Percentiles rank a stretch among this genome's conserved stretches.
Conservation (phyloP, 169 alveolate genomes). For the Amoebophrya sp. region DNA sequence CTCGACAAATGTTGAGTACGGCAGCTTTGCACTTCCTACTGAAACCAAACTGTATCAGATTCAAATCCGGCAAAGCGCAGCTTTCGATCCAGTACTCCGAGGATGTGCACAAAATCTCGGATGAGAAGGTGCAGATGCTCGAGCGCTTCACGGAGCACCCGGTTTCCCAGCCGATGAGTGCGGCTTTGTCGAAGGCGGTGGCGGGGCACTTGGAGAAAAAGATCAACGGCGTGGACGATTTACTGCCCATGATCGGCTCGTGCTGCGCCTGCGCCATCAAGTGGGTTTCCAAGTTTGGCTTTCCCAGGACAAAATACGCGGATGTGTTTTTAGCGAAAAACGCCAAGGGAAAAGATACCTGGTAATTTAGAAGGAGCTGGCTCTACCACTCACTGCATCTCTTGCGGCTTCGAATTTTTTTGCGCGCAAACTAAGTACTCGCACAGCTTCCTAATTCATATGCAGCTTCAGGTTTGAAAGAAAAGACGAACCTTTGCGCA, state of each 20-base stretch:
- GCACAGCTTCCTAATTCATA: no score
- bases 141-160: background rate
- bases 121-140: background rate
- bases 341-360: background rate
- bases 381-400: no score
- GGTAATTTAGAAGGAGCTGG: no score
- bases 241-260: background rate
- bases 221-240: background rate
- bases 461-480: no score
- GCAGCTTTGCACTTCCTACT: no score
- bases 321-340: background rate
- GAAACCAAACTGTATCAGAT: no score
- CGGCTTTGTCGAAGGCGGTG: background rate
- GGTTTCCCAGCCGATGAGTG: background rate
- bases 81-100: background rate
- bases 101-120: background rate
- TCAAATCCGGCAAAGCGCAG: background rate
- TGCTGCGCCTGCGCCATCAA: background rate
- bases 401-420: no score
- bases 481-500: no score
- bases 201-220: background rate
- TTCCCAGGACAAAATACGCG: background rate
- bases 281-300: background rate
- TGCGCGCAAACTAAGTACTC: no score
- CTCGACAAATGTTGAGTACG: no score